These are phyloP conservation scores for Ganoderma leucocontextum DNA, from an alignment of 1,284 basidiomycete genomes.

Conservation along the genomic window DNA sequence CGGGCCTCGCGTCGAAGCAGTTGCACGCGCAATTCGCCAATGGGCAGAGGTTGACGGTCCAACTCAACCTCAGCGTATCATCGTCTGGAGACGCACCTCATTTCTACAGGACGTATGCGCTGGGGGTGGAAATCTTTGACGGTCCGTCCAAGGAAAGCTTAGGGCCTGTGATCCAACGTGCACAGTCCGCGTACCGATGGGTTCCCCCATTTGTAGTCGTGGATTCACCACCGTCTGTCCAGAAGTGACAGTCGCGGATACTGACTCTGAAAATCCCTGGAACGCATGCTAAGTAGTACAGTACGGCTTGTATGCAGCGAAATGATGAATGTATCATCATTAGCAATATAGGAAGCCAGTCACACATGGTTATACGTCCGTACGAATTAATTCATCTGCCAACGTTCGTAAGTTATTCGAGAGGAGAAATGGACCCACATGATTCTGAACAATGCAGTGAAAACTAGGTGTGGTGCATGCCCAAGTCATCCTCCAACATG, in stretches of 20 bases:
- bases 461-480: no score
- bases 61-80: constrained; percentile 13
- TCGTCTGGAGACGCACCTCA: background rate
- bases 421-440: no score
- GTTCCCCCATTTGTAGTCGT: constrained; percentile 5
- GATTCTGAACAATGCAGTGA: no score
- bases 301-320: background rate
- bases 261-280: background rate
- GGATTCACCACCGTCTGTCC: background rate
- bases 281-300: background rate
- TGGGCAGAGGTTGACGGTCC: constrained; percentile 1
- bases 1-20: constrained; percentile 20
- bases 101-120: constrained; percentile 1
- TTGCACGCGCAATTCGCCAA: constrained; percentile 5
- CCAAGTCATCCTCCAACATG: no score
- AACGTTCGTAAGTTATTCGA: no score
- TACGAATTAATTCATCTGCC: no score
- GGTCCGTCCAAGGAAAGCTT: background rate
- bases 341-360: no score
- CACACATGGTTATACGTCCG: no score
- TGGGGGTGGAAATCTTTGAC: constrained; percentile 16
- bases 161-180: background rate
- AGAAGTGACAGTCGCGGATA: background rate
- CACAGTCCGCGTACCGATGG: background rate
- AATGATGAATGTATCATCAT: no score